Percentiles rank a stretch among this genome's conserved stretches.
Evolutionary conservation across 768 basidiomycete genomes (phyloP).

Genomic region (Collybiopsis confluens): DNA sequence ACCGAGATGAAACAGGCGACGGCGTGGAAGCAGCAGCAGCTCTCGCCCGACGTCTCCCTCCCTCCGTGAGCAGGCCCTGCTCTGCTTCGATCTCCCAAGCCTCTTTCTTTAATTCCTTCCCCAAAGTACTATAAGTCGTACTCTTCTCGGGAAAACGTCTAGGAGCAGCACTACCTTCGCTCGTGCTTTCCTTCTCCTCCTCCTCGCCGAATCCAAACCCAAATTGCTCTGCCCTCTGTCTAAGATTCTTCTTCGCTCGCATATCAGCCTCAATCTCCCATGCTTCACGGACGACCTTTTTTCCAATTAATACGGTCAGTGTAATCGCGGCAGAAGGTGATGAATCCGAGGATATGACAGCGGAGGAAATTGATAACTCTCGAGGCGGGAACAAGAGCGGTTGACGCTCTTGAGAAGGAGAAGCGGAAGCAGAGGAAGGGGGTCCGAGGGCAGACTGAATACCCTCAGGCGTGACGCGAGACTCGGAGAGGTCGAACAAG

Average conservation of each 20-base stretch:
- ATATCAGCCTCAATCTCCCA: conserved; percentile 80
- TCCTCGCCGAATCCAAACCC: conserved; percentile 44
- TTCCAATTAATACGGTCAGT: conserved; percentile 60
- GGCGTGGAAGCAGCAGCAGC: conserved; percentile 12
- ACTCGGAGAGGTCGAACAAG: conserved; percentile 65
- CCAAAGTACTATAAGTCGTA: not conserved
- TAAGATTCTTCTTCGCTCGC: conserved; percentile 35
- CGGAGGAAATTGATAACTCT: too few relatives aligned
- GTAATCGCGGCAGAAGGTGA: conserved; percentile 34
- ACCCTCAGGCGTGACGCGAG: conserved; percentile 46
- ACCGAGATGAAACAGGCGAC: not conserved
- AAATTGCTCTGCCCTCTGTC: conserved; percentile 27
- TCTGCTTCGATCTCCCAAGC: conserved; percentile 52
- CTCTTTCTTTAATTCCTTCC: conserved; percentile 33
- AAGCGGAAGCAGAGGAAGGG: conserved; percentile 22
- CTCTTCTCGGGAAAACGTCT: not conserved
- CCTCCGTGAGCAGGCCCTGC: conserved; percentile 46
- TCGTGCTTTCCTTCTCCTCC: conserved; percentile 19
- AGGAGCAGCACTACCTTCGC: not conserved
- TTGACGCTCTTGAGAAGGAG: too few relatives aligned
- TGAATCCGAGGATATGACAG: too few relatives aligned
- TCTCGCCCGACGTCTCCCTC: conserved; percentile 34
- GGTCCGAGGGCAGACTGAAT: conserved; percentile 40
- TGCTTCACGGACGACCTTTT: conserved; percentile 63
- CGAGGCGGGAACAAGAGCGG: too few relatives aligned